Evolutionary conservation across 257 asterid genomes (phyloP), one percentile per base, ranked within the genome.

Genomic region (Anisodus acutangulus): DNA sequence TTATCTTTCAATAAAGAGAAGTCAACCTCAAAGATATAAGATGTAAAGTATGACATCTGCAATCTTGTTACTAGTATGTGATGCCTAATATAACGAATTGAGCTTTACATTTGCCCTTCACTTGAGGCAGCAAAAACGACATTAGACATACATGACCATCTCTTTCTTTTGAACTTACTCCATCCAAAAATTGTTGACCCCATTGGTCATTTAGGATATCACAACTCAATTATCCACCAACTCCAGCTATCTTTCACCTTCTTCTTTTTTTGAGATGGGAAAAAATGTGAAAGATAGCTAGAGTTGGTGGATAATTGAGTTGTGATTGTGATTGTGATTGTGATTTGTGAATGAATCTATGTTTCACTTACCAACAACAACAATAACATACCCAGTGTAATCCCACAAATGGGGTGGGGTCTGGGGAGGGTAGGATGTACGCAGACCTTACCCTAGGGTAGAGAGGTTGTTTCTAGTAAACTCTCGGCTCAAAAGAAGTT

Each of bases 121-220:
- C 64, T 66, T 11, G 45, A 9, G 47, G 47, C 10, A 66, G 72
- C 45, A 31, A 19, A 66, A 31, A 66, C 31, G 9, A 31, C 6
- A 62, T 8, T 19, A 11, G 2, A 31, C 19, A 66, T 66, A 47
- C 43, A 66, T 66, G 47, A 66, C 19, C 72, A 66, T 66, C 64
- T 26, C 47, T 78, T 17, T 71, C 79, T 71, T 78, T 53, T 78
- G 82, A 53, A 78, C 8, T 53, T 78, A 47, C 49, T 26, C 82
- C 12, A 26, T 78, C 45, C 39, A 78, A 53, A 53, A 10, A 53
- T 10, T 51, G 10, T 74, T 22, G 45, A 74, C 45, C 62, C 22
- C 81, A 22, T 47, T 72, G 60, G 60, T 72, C 80, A 47, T 74
- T 5, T 74, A 22, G 62, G 19, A 49, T 22, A 51, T 31, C 47